Evolutionary conservation across 441 rosid genomes (phyloP).

Genomic region (California macrophylla): DNA sequence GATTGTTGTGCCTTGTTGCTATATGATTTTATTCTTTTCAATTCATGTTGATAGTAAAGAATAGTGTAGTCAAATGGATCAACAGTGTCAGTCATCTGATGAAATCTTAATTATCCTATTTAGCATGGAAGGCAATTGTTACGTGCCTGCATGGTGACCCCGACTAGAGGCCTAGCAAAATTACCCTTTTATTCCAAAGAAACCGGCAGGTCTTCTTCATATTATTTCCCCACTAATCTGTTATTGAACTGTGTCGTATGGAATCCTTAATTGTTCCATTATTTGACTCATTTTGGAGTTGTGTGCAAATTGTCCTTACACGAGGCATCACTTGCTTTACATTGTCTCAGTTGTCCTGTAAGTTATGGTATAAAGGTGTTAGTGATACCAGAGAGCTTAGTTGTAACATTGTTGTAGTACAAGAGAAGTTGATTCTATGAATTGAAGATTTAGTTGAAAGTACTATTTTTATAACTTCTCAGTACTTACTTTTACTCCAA

Average conservation of each 20-base stretch:
- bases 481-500: not conserved
- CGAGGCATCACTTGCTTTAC: not conserved
- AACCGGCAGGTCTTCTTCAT: not conserved
- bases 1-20: not conserved
- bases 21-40: not conserved
- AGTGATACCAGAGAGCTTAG: not conserved
- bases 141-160: not conserved
- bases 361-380: not conserved
- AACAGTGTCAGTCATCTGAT: not conserved
- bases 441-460: not conserved
- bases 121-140: not conserved
- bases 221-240: not conserved
- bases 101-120: not conserved
- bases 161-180: not conserved
- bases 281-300: not conserved
- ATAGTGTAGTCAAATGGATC: not conserved
- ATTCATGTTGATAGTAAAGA: not conserved
- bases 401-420: too few species aligned
- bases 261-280: not conserved
- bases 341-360: not conserved
- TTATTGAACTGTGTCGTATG: not conserved
- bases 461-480: not conserved
- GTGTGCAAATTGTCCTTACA: not conserved
- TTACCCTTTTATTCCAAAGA: not conserved
- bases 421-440: not conserved